Evolutionary conservation across 2,329 filamentous ascomycete species (phyloP).

Genomic region (Calcarisporium arbuscula): DNA sequence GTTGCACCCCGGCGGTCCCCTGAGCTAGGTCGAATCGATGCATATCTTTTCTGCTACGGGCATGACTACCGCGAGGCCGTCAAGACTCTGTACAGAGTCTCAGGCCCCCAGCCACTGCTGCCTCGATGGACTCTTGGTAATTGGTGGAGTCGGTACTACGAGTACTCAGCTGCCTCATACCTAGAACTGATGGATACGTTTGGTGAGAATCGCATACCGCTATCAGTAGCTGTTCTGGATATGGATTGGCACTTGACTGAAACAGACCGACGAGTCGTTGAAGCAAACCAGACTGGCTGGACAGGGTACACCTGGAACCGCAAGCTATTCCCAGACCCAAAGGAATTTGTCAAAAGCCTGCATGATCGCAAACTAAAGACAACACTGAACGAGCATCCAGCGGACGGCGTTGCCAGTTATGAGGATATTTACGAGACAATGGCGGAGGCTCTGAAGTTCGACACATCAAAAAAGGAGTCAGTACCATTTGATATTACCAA

Average conservation of each 20-base stretch:
- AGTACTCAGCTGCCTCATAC: slow-evolving; percentile 50
- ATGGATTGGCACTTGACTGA: slow-evolving; percentile 61
- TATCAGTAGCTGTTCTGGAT: slow-evolving; percentile 55
- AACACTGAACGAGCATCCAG: slow-evolving; percentile 57
- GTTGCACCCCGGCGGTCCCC: slow-evolving; percentile 40
- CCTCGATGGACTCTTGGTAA: slow-evolving; percentile 56
- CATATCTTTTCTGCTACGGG: slow-evolving; percentile 55
- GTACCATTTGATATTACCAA: slow-evolving; percentile 51
- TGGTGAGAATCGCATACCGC: slow-evolving; percentile 40
- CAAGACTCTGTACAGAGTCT: slow-evolving; percentile 47
- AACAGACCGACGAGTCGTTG: slow-evolving; percentile 34
- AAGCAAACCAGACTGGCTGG: slow-evolving; percentile 46
- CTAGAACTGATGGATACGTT: slow-evolving; percentile 52
- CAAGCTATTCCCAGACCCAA: slow-evolving; percentile 42
- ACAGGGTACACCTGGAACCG: slow-evolving; percentile 57
- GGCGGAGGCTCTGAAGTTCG: slow-evolving; percentile 43
- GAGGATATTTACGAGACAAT: slow-evolving; percentile 52
- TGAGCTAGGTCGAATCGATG: slow-evolving; percentile 39
- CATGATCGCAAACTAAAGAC: slow-evolving; percentile 46
- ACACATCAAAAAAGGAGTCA: slow-evolving; percentile 41
- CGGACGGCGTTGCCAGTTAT: slow-evolving; percentile 48
- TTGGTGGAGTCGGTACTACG: slow-evolving; percentile 61
- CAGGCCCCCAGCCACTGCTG: slow-evolving; percentile 47
- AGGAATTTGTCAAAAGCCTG: slow-evolving; percentile 42
- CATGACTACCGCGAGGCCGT: slow-evolving; percentile 49